Evolutionary conservation across 768 basidiomycete genomes (phyloP), one percentile per base, ranked within the genome.

Genomic region (Tylopilus intermedius): DNA sequence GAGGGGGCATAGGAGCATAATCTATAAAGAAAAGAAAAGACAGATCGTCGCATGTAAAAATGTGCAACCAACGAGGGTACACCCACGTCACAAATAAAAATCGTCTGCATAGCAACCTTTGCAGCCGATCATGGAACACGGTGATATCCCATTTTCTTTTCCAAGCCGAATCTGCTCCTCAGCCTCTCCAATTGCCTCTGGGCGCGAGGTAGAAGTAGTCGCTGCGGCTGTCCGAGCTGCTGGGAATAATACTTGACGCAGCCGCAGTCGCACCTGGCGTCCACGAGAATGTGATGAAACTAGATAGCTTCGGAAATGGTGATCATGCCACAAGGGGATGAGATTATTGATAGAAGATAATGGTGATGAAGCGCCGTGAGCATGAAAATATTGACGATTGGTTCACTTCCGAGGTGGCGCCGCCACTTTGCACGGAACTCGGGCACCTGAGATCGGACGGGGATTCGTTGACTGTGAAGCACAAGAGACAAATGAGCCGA

Each of bases 111-210:
- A 47, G 58, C 68, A 71, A 44, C 67, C 60, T 35, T 64, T 65
- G 57, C 68, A 69, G 56, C 53, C 54, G 26, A 69, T 62, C 59
- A 47, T 58, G 24, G 39, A 61, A 57, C 63, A 67, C 3, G 56
- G 53, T 11, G 33, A 44, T 14, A 41, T 58, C 42, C 58, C 65
- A 11, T 47, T 47, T 55, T 52, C 53, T 45, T 55, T 53, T 76
- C 73, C 32, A 69, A 63, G 59, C 77, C 73, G 64, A 90, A 69
- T 57, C 83, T 79, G 30, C 67, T 61, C 64, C 74, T 76, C 60
- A 90, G 69, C 68, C 78, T 82, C 64, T 79, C 78, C 59, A 90
- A 66, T 66, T 91, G 89, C 57, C 73, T 77, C 55, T 44, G 54
- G 43, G 58, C 39, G 39, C 45, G 41, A 50, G 9, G 58, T 27